Evolutionary conservation across 805 yeast genomes (phyloP), one percentile per base, ranked within the genome.

Genomic region (Metschnikowia amazonensis): DNA sequence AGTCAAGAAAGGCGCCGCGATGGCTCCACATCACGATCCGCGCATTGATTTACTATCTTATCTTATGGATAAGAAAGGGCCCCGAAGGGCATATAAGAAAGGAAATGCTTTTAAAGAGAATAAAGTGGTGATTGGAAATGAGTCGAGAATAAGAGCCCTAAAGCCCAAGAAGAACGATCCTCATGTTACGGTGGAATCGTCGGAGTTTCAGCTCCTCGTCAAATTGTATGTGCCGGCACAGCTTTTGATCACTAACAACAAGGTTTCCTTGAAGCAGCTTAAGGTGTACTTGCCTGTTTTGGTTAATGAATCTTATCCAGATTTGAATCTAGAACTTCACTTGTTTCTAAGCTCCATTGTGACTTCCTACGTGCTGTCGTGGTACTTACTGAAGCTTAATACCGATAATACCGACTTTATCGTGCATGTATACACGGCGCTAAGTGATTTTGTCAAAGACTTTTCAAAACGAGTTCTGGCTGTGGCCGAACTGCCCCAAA

Each of bases 141-240:
- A 47, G 20, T 24, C 31, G 2, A 28, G 28, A n/a, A 27, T 34
- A 10, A 34, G 44, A n/a, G 14, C 46, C 3, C 32, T 27, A n/a
- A 24, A 32, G 13, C 43, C 41, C 17, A 48, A 42, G 42, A 49
- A 37, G 25, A 42, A 36, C 31, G 55, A 49, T n/a, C 51, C 57
- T 18, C 23, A 80, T 65, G 44, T 72, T 70, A 25, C 67, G 53
- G 24, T 79, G 66, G 43, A 80, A 60, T 83, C 84, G 75, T 33
- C 55, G 36, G 36, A 71, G 64, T 50, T 79, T 76, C 18, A 49
- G 49, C 56, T 70, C 11, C 58, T 69, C 14, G 67, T 60, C 44
- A 58, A 54, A 45, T 52, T 69, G 25, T 68, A 56, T 49, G 65
- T 68, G 4, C 74, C 75, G 3, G 56, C 63, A 32, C 64, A 61